A percentile compares a stretch with the other conserved stretches of the same genome.
These are phyloP conservation scores for Cordyceps cicadae DNA, from an alignment of 2,329 filamentous ascomycete genomes.

Conservation along the genomic window DNA sequence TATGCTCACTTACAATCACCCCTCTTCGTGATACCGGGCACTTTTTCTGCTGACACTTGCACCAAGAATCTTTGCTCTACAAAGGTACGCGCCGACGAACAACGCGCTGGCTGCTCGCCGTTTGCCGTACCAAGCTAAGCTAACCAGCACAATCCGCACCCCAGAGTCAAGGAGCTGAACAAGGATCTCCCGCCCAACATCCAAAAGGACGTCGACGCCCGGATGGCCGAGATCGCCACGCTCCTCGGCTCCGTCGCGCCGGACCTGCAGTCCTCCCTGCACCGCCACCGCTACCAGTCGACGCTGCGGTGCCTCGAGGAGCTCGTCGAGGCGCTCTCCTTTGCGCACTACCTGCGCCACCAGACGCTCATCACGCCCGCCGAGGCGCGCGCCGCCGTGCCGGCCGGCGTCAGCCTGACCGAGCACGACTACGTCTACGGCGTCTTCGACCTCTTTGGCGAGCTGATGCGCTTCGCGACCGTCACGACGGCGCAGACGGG, in stretches of 20 bases:
- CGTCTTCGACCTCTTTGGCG: conserved; percentile 87
- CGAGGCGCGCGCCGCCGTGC: conserved; percentile 45
- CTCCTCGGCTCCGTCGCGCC: conserved; percentile 60
- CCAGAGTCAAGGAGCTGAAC: conserved; percentile 56
- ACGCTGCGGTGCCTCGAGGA: conserved; percentile 86
- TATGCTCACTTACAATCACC: conserved; percentile 44
- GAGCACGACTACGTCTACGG: conserved; percentile 83
- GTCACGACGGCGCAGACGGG: conserved; percentile 74
- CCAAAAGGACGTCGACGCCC: conserved; percentile 59
- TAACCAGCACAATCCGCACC: background rate
- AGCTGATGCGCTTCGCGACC: conserved; percentile 95
- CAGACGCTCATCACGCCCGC: conserved; percentile 65
- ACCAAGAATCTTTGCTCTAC: conserved; percentile 19
- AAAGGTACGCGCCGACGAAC: conserved; percentile 24
- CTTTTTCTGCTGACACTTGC: background rate
- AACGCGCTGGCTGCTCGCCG: background rate
- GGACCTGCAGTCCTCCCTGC: conserved; percentile 69
- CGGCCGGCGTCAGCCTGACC: conserved; percentile 54
- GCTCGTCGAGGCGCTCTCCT: conserved; percentile 84
- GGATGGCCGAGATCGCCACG: conserved; percentile 60
- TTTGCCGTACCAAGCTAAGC: background rate
- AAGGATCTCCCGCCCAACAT: conserved; percentile 59
- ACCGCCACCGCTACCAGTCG: conserved; percentile 72
- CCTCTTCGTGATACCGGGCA: background rate
- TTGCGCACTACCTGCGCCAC: conserved; percentile 75